A percentile compares a stretch with the other conserved stretches of the same genome.
Conservation (phyloP, 2,329 filamentous ascomycete genomes). For the Dactylellina drechsleri region DNA sequence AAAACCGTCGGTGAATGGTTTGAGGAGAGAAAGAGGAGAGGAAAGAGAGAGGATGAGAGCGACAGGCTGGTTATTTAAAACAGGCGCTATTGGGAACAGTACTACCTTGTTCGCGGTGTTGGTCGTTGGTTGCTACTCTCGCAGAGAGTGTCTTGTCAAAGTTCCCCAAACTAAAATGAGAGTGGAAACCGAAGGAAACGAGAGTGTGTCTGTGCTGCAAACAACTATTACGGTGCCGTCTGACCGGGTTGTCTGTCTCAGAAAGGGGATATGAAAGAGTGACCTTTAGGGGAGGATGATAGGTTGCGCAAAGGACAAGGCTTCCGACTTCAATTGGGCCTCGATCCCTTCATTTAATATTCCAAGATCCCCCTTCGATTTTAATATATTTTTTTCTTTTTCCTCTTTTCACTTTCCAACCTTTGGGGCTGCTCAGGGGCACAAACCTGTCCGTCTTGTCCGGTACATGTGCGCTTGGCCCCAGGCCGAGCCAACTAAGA, state of each 20-base stretch:
- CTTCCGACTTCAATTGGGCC: constrained; percentile 41
- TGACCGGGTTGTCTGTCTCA: constrained; percentile 29
- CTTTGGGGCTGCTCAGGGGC: constrained; percentile 2
- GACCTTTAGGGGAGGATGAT: constrained; percentile 48
- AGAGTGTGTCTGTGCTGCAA: constrained; percentile 1
- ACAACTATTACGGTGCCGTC: constrained; percentile 19
- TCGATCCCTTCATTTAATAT: constrained; percentile 46
- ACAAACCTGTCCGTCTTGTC: too few species aligned
- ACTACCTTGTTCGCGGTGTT: constrained; percentile 15
- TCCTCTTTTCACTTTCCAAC: constrained; percentile 21
- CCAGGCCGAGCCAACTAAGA: constrained; percentile 10
- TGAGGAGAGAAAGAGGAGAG: constrained; percentile 30
- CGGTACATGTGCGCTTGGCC: constrained; percentile 18
- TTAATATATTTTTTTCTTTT: constrained; percentile 22
- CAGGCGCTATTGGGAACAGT: constrained; percentile 42
- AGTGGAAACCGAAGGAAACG: neutral
- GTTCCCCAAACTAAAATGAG: neutral
- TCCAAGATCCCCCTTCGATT: constrained; percentile 22
- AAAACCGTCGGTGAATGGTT: constrained; percentile 51
- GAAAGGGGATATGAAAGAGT: constrained; percentile 9
- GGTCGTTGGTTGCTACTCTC: neutral
- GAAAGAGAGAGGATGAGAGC: constrained; percentile 15
- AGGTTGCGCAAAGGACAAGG: constrained; percentile 44
- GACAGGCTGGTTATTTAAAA: constrained; percentile 55
- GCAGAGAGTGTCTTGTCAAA: neutral